Evolutionary conservation across 202 grass and related monocot species (phyloP), one percentile per base, ranked within the genome.

Genomic region (Saccharum hybrid): DNA sequence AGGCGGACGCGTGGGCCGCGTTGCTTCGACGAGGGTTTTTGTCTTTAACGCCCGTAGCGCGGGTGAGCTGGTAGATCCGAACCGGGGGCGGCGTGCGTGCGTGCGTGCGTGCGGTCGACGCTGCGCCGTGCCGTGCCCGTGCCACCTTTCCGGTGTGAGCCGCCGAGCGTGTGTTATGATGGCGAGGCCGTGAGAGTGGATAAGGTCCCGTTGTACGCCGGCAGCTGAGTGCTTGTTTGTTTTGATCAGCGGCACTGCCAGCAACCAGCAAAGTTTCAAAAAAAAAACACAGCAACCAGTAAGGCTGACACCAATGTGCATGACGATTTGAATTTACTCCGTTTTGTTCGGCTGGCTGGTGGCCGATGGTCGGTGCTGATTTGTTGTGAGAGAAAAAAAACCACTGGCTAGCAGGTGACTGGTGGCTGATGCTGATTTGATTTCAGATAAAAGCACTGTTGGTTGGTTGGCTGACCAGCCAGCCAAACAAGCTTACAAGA

Each of bases 21-120:
- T 91, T 88, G 82, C 88, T 87, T 86, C 83, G 88, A 60, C 14
- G 62, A 86, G 73, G 70, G 89, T 69, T 95, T 92, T 92, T 90
- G 88, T 88, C 87, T 90, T 84, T 75, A 89, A 89, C 85, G 71
- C 76, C 88, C 83, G 60, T 26, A 33, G 54, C 73, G 66, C 23
- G 56, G 14, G 59, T 66, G 80, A 42, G 63, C 71, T 65, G 77
- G 70, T 66, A 84, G 79, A 51, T 51, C 48, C 15, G 66, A 88
- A 83, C 85, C 85, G 63, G 69, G 63, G 38, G 34, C n/a, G n/a
- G n/a, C n/a, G 65, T 48, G 23, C 14, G 13, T 10, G 75, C 60
- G 75, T 30, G 75, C 76, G 74, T 30, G 75, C 76, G 62, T 8
- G 84, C 71, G 85, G 68, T 78, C 28, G 71, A 51, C 26, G 71